Percentiles rank a stretch among this genome's conserved stretches.
Evolutionary conservation across 192 early-diverging fungal genomes (phyloP).

Genomic region (Chytriomyces sp.): DNA sequence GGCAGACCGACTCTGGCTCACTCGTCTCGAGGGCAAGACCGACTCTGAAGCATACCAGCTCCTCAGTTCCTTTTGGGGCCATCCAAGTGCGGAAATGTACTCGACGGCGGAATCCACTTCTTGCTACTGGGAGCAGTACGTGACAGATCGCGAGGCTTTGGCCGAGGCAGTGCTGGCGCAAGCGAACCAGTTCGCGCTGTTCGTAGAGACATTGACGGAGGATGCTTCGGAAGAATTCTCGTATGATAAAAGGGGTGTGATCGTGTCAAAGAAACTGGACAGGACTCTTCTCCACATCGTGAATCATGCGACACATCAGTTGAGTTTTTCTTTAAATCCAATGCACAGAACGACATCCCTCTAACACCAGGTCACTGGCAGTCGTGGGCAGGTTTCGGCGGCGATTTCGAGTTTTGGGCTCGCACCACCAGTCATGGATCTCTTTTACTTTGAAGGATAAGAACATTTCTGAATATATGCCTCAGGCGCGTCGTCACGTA

Average conservation of each 20-base stretch:
- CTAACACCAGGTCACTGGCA: no score
- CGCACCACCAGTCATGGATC: conserved; percentile 27
- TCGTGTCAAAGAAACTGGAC: neutral
- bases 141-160: neutral
- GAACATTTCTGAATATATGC: no score
- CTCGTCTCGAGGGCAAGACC: no score
- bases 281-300: conserved; percentile 24
- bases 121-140: conserved; percentile 2
- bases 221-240: neutral
- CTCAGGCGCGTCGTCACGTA: no score
- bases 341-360: no score
- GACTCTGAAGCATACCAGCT: no score
- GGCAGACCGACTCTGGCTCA: conserved; percentile 26
- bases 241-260: neutral
- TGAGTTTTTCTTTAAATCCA: no score
- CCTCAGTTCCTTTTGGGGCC: no score
- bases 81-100: neutral
- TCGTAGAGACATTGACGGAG: neutral
- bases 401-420: conserved; percentile 1
- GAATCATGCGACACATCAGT: conserved; percentile 37
- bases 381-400: conserved; percentile 30
- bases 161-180: neutral
- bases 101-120: neutral
- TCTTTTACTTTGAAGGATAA: conserved; percentile 12
- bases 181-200: neutral